Percentiles rank a stretch among this genome's conserved stretches.
phyloP scores from a whole-genome alignment of 2,329 filamentous ascomycete genomes.

The Aspergillus chevalieri region DNA sequence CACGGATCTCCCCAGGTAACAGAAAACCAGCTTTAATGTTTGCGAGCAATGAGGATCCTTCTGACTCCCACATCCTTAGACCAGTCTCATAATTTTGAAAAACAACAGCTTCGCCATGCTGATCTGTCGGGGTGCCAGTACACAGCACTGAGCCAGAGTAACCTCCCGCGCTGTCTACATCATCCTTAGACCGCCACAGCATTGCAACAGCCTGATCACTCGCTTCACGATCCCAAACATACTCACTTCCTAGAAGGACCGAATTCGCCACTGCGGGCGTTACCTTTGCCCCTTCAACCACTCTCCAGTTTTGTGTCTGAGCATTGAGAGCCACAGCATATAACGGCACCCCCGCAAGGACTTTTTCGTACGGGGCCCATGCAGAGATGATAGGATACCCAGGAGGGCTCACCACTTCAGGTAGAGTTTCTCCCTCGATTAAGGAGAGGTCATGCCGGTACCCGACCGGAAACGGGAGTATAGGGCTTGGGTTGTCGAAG shows the following conservation, averaged over 20 bases:
- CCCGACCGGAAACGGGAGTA: conserved; percentile 3
- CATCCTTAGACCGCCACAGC: conserved; percentile 3
- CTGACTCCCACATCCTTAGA: not conserved
- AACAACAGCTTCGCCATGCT: conserved; percentile 1
- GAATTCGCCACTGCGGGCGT: not conserved
- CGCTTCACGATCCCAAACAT: conserved; percentile 1
- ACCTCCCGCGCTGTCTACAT: not conserved
- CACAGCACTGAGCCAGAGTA: conserved; percentile 1
- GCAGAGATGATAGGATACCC: conserved; percentile 4
- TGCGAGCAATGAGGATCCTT: not conserved
- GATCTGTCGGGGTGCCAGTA: conserved; percentile 1
- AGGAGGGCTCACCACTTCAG: conserved; percentile 4
- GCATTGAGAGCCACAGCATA: not conserved
- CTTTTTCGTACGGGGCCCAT: conserved; percentile 5
- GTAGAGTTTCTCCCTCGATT: conserved; percentile 4
- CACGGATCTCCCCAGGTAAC: not conserved
- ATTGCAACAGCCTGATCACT: conserved; percentile 3
- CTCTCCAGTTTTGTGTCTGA: not conserved
- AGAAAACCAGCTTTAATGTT: not conserved
- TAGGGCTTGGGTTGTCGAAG: conserved; percentile 5
- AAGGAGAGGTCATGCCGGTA: conserved; percentile 6
- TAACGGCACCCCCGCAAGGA: conserved; percentile 1
- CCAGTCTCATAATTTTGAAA: conserved; percentile 3
- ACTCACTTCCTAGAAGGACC: conserved; percentile 1
- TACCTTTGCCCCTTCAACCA: not conserved